phyloP scores from a whole-genome alignment of 1,284 basidiomycete species.

The Prillingera fragicola region DNA sequence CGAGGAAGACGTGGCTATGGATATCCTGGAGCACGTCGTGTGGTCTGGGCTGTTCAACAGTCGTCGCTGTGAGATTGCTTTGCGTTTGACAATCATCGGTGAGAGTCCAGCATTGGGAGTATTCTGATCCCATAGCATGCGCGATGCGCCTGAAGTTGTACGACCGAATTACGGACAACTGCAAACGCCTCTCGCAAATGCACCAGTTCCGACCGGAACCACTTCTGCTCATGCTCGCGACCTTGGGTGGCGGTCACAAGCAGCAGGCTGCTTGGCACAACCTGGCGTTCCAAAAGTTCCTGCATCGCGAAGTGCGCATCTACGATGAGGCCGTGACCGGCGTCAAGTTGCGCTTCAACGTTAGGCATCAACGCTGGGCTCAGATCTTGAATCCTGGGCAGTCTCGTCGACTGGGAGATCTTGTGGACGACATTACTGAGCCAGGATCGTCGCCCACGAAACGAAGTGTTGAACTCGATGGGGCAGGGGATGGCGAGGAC shows the following conservation, averaged over 20 bases:
- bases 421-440: conserved; percentile 5
- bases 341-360: conserved; percentile 48
- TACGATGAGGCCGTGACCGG: conserved; percentile 60
- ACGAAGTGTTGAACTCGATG: conserved; percentile 17
- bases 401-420: conserved; percentile 21
- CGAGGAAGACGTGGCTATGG: conserved; percentile 64
- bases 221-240: conserved; percentile 64
- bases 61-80: conserved; percentile 60
- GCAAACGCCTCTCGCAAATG: conserved; percentile 56
- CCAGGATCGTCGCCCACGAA: not conserved
- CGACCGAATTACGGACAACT: conserved; percentile 57
- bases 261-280: conserved; percentile 66
- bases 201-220: conserved; percentile 64
- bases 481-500: conserved; percentile 16
- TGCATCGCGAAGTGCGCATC: conserved; percentile 68
- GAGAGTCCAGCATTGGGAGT: conserved; percentile 27
- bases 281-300: conserved; percentile 69
- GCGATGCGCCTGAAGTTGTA: conserved; percentile 59
- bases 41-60: conserved; percentile 70
- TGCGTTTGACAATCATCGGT: conserved; percentile 69
- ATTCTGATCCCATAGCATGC: conserved; percentile 55
- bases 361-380: conserved; percentile 40
- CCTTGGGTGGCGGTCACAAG: conserved; percentile 60
- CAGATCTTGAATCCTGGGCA: conserved; percentile 20
- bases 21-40: conserved; percentile 71